These are phyloP conservation scores for Russula abietina DNA, from an alignment of 768 basidiomycete genomes.

Conservation along the genomic window DNA sequence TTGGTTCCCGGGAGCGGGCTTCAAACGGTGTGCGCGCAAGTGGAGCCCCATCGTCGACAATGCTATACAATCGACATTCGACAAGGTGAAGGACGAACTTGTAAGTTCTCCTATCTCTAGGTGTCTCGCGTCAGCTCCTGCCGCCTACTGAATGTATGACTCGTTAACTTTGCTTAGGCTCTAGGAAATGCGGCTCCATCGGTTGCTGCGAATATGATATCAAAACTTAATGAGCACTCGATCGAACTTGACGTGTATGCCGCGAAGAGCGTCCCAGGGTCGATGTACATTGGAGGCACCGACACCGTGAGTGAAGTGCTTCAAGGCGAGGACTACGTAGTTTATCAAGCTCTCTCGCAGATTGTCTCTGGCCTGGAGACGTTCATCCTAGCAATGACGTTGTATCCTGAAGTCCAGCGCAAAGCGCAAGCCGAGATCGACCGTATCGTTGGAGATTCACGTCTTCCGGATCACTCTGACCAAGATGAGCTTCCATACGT, in stretches of 20 bases:
- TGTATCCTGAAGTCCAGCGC: background rate
- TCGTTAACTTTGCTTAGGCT: background rate
- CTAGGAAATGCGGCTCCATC: background rate
- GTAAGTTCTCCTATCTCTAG: background rate
- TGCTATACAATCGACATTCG: background rate
- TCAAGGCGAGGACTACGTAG: background rate
- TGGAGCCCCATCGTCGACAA: background rate
- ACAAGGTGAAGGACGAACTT: background rate
- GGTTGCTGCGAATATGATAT: background rate
- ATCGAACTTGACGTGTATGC: background rate
- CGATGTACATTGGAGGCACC: background rate
- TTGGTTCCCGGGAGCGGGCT: constrained; percentile 30
- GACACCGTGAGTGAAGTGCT: background rate
- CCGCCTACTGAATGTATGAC: background rate
- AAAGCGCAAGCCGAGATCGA: background rate
- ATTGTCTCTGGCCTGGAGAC: background rate
- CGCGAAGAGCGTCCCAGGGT: background rate
- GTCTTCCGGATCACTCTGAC: background rate
- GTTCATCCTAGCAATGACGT: background rate
- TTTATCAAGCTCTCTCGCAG: background rate
- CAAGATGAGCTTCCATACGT: background rate
- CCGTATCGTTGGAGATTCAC: background rate
- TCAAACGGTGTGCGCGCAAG: constrained; percentile 14
- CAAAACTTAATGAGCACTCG: background rate
- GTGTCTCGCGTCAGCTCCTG: background rate